These are phyloP conservation scores for Dianthus caryophyllus DNA, from an alignment of 148 eudicot genomes.

Conservation along the genomic window DNA sequence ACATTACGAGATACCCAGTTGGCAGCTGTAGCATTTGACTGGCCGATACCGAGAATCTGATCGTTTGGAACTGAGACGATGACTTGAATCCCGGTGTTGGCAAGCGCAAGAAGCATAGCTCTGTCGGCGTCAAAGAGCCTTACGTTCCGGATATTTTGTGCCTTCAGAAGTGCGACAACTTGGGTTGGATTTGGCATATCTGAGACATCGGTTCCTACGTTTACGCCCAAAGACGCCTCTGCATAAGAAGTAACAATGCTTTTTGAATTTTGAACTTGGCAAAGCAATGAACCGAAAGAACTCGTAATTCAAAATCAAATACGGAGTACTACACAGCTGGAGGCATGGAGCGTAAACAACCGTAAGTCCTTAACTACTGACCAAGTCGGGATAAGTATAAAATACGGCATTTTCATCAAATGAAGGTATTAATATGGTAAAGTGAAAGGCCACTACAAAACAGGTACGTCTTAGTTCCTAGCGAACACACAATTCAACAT, in stretches of 20 bases:
- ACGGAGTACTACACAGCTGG: too few species aligned
- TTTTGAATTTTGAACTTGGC: not conserved
- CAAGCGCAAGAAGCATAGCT: constrained; percentile 80
- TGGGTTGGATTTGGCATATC: constrained; percentile 79
- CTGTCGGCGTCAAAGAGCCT: constrained; percentile 69
- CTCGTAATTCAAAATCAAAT: not conserved
- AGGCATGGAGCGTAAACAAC: not conserved
- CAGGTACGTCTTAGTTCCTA: not conserved
- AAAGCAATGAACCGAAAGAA: not conserved
- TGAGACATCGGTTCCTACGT: constrained; percentile 68
- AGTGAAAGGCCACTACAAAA: too few species aligned
- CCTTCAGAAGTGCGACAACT: constrained; percentile 73
- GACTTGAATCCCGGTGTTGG: constrained; percentile 66
- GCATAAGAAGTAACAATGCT: constrained; percentile 21
- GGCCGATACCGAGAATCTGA: constrained; percentile 78
- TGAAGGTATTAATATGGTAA: too few species aligned
- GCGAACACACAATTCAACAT: not conserved
- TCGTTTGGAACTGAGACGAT: constrained; percentile 84
- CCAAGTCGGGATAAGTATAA: too few species aligned
- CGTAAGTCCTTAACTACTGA: too few species aligned
- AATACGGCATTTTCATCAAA: too few species aligned
- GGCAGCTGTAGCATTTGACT: constrained; percentile 87
- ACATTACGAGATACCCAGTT: constrained; percentile 82
- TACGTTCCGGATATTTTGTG: constrained; percentile 71
- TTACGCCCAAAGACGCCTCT: constrained; percentile 79